Base-by-base conservation (phyloP, 768 basidiomycete species). In the Pleurotus ostreatus region DNA sequence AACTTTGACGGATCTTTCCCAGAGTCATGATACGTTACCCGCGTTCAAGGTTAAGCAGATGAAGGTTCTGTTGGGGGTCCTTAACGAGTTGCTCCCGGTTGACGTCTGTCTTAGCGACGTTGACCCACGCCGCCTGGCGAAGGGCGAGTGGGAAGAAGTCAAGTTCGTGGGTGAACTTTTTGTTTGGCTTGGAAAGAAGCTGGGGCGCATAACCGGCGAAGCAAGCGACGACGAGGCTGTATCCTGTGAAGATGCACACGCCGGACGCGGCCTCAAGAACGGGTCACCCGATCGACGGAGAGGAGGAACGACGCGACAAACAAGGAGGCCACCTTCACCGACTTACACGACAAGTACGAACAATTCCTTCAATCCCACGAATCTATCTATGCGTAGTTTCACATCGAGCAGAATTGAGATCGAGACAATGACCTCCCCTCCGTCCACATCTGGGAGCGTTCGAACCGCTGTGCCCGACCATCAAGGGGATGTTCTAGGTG, bases 11-110 rank as follows among this genome's bases (percentile, higher is more conserved):
- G 51, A 22, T 37, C 18, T 53, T 11, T 40, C 51, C 11, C 48
- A 49, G n/a, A n/a, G 11, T n/a, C 20, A 7, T 59, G 60, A 52
- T 59, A n/a, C 4, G 60, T 12, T 43, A 57, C 56, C 55, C 56
- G 46, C 3, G 70, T 76, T 5, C 6, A 83, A 83, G 61, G 67
- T 88, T 1, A 80, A 86, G 46, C 81, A 80, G 30, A 85, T 87
- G 76, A 89, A 91, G 62, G 74, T 91, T 2, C 86, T 92, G 55
- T 75, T 92, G 5, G 89, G 89, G 1, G 80, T 89, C 5, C 74
- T 92, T 5, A 78, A 73, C 26, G 88, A 91, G 59, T 69, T 90
- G 37, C 63, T 91, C 12, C 63, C 68, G 30, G 68, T 70, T 49
- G 83, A 88, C 57, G 78, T 90, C 4, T 88, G 87, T 0, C 72